These are phyloP conservation scores for Floccularia luteovirens DNA, from an alignment of 768 basidiomycete genomes.

Conservation along the genomic window DNA sequence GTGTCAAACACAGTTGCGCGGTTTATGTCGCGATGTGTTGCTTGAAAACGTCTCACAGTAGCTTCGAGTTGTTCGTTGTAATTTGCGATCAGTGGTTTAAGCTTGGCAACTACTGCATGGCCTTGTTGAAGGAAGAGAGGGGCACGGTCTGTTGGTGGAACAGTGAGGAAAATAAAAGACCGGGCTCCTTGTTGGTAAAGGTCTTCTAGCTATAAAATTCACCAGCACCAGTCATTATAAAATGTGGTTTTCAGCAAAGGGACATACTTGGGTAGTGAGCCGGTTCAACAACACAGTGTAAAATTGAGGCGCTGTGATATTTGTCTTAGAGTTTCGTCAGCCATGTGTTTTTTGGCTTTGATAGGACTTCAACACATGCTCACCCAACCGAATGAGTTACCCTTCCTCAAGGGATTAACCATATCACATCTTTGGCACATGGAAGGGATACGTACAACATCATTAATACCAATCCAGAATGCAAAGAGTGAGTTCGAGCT, in stretches of 20 bases:
- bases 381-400: slow-evolving; percentile 4
- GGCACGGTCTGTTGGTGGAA: slow-evolving; percentile 51
- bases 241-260: not conserved
- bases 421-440: not conserved
- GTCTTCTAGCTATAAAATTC: slow-evolving; percentile 31
- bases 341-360: not conserved
- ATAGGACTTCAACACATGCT: not conserved
- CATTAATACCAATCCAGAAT: slow-evolving; percentile 64
- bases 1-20: slow-evolving; percentile 46
- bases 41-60: slow-evolving; percentile 30
- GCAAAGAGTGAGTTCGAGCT: slow-evolving; percentile 48
- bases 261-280: slow-evolving; percentile 22
- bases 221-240: not conserved
- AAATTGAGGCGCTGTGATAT: slow-evolving; percentile 26
- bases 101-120: slow-evolving; percentile 22
- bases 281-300: slow-evolving; percentile 25
- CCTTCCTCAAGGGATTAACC: not conserved
- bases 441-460: slow-evolving; percentile 32
- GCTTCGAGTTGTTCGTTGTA: slow-evolving; percentile 42
- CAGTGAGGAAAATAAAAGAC: slow-evolving; percentile 55
- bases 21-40: slow-evolving; percentile 31
- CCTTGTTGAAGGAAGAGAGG: slow-evolving; percentile 38
- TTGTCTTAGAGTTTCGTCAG: slow-evolving; percentile 18
- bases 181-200: slow-evolving; percentile 43
- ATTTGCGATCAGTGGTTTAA: slow-evolving; percentile 28